These are phyloP conservation scores for Syncephalastrum monosporum DNA, from an alignment of 371 early-diverging fungal genomes.

Conservation along the genomic window DNA sequence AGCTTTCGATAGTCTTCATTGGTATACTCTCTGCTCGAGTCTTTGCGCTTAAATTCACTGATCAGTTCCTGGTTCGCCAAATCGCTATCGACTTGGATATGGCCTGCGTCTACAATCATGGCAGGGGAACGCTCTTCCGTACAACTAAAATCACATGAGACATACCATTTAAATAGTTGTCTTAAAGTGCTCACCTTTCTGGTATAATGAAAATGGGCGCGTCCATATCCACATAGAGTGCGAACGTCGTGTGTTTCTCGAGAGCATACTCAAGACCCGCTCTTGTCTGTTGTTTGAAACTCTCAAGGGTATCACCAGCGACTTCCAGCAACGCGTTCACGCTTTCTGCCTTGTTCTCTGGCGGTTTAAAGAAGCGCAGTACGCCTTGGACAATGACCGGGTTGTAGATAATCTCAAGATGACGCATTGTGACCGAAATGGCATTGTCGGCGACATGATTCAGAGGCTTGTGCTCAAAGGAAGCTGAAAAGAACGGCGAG, in stretches of 20 bases:
- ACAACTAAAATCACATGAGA: constrained; percentile 20
- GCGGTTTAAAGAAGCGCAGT: constrained; percentile 73
- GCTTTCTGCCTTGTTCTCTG: constrained; percentile 59
- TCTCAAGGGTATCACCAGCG: constrained; percentile 75
- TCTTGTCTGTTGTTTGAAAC: constrained; percentile 72
- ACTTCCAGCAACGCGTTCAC: constrained; percentile 57
- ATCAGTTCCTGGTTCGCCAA: constrained; percentile 62
- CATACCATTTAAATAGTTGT: not conserved
- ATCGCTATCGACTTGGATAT: constrained; percentile 71
- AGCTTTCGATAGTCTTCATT: constrained; percentile 59
- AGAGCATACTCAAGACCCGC: constrained; percentile 78
- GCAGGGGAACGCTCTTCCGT: constrained; percentile 50
- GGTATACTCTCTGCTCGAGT: constrained; percentile 39
- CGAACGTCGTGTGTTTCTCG: constrained; percentile 74
- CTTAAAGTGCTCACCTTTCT: constrained; percentile 43
- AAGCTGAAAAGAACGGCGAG: constrained; percentile 66
- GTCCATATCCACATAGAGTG: constrained; percentile 77
- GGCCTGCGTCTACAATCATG: constrained; percentile 81
- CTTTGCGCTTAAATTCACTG: constrained; percentile 56
- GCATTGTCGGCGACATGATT: constrained; percentile 76
- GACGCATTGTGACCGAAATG: constrained; percentile 68
- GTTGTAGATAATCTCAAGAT: constrained; percentile 79
- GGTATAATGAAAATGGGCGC: constrained; percentile 89
- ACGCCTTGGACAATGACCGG: constrained; percentile 64
- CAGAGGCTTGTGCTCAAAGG: constrained; percentile 73